A percentile compares a stretch with the other conserved stretches of the same genome.
These are phyloP conservation scores for Eimeria maxima DNA, from an alignment of 169 alveolate species.

Conservation along the genomic window DNA sequence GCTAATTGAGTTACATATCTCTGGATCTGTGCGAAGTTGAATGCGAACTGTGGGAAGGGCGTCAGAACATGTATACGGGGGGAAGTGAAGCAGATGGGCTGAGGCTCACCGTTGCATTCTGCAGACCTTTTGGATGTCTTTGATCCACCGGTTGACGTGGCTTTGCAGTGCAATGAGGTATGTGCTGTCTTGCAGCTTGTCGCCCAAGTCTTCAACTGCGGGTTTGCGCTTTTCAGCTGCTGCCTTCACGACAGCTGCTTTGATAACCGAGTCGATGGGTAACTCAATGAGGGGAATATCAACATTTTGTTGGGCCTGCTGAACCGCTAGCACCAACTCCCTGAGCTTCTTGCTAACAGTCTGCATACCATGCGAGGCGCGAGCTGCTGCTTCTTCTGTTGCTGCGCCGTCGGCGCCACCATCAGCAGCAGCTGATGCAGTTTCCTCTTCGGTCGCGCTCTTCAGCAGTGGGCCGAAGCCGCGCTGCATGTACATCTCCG, in stretches of 20 bases:
- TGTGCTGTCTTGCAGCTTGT: slow-evolving; percentile 76
- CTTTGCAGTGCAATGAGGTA: slow-evolving; percentile 87
- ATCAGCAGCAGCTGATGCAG: slow-evolving; percentile 61
- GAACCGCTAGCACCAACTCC: slow-evolving; percentile 94
- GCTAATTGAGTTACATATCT: background rate
- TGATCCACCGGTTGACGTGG: slow-evolving; percentile 90
- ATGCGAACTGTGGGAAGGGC: background rate
- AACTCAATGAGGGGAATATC: slow-evolving; percentile 95
- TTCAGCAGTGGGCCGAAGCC: slow-evolving; percentile 86
- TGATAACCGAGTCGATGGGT: slow-evolving; percentile 92
- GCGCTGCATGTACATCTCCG: slow-evolving; percentile 86
- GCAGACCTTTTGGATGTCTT: slow-evolving; percentile 90
- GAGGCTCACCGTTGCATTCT: slow-evolving; percentile 86
- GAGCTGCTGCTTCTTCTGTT: slow-evolving; percentile 22
- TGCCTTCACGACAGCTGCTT: slow-evolving; percentile 89
- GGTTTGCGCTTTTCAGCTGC: slow-evolving; percentile 81
- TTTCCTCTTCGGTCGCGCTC: slow-evolving; percentile 59
- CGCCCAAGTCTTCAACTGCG: slow-evolving; percentile 85
- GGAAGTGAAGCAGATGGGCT: background rate
- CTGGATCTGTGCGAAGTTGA: background rate
- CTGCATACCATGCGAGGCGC: slow-evolving; percentile 82
- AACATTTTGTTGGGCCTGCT: slow-evolving; percentile 95
- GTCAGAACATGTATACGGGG: background rate
- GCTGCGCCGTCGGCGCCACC: slow-evolving; percentile 65
- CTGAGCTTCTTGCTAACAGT: slow-evolving; percentile 90